phyloP scores from a whole-genome alignment of 2,329 filamentous ascomycete genomes.

The Sporothrix phasma region DNA sequence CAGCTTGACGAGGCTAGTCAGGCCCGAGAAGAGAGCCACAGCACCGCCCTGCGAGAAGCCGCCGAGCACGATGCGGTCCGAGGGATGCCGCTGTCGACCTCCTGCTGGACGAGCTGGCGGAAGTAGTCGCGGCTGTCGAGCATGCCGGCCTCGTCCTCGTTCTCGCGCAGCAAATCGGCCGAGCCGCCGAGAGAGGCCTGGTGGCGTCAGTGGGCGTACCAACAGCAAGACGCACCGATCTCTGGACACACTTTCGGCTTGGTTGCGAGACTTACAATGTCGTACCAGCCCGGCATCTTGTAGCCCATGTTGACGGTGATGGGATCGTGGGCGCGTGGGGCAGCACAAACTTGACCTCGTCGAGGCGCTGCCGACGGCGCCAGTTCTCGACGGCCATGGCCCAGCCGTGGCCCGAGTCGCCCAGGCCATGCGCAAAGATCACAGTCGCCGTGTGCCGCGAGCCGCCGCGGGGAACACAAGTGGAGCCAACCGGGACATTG shows the following conservation, averaged over 20 bases:
- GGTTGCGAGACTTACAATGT: conserved; percentile 47
- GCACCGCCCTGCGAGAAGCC: conserved; percentile 83
- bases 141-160: conserved; percentile 59
- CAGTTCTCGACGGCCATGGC: conserved; percentile 77
- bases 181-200: conserved; percentile 21
- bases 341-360: conserved; percentile 88
- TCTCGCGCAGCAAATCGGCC: conserved; percentile 22
- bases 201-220: background rate
- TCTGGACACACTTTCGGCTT: background rate
- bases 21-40: conserved; percentile 70
- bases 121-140: conserved; percentile 64
- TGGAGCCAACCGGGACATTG: conserved; percentile 28
- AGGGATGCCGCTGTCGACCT: conserved; percentile 74
- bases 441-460: conserved; percentile 79
- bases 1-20: conserved; percentile 63
- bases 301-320: conserved; percentile 64
- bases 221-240: background rate
- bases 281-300: conserved; percentile 81
- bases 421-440: conserved; percentile 87
- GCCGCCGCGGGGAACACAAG: conserved; percentile 67
- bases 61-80: conserved; percentile 75
- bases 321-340: conserved; percentile 82
- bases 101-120: conserved; percentile 65
- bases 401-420: conserved; percentile 75
- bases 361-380: conserved; percentile 67